Conservation (phyloP, 345 rosid species). For the Heritiera littoralis region DNA sequence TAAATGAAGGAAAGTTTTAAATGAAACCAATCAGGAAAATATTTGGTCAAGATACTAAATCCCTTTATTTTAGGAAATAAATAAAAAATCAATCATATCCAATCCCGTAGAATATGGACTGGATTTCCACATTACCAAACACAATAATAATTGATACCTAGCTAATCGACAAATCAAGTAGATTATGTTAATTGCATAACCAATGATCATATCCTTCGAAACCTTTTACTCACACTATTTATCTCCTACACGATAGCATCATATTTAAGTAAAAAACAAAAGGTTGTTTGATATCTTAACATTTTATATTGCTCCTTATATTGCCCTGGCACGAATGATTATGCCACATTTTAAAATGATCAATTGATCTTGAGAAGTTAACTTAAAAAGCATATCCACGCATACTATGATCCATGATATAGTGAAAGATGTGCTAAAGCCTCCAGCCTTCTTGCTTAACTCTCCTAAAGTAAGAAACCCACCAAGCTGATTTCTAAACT, state of each 20-base stretch:
- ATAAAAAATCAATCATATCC: no score
- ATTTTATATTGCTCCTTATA: background rate
- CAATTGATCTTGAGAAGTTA: conserved; percentile 10
- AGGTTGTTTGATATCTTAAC: background rate
- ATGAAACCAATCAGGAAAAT: no score
- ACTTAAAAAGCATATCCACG: conserved; percentile 45
- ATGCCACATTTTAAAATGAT: background rate
- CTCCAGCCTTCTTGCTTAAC: conserved; percentile 42
- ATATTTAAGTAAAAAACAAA: background rate
- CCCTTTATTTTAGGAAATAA: no score
- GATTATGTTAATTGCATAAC: background rate
- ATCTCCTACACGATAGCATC: background rate
- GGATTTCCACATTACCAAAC: background rate
- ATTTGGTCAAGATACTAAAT: no score
- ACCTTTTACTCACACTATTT: background rate
- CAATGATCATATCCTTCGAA: background rate
- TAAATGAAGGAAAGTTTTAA: no score
- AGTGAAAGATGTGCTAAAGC: conserved; percentile 35
- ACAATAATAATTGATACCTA: background rate
- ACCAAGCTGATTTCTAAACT: conserved; percentile 43
- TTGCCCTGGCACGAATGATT: background rate
- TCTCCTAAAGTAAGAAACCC: conserved; percentile 43
- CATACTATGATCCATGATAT: conserved; percentile 43
- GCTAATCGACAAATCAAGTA: background rate
- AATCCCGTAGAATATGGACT: no score